Base-by-base conservation (phyloP, 2,329 filamentous ascomycete species). In the Zelopaecilomyces penicillatus region DNA sequence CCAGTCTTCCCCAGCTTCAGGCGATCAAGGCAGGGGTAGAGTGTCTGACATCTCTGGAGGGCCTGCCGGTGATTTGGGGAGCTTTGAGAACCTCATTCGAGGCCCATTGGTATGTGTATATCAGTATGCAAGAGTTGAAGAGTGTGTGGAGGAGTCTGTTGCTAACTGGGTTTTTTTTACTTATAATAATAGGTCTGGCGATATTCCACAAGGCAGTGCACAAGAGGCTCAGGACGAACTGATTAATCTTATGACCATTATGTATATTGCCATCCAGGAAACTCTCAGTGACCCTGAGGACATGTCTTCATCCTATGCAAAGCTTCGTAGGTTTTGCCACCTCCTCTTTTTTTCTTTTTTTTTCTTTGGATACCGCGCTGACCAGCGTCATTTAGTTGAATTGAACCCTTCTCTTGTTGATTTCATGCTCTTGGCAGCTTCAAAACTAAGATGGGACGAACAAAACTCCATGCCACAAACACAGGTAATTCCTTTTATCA, bases 401-500 rank as follows among this genome's bases (percentile, higher is more conserved):
- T 64, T 87, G 41, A 70, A 80, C 27, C 87, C 87, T 1, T 77
- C 77, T 43, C 64, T 95, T 39, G 73, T 90, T 12, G 75, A 85
- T 39, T 83, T 83, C 45, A 74, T 95, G 61, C 76, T 90, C 30
- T 78, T 83, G 39, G 75, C 79, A 19, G 79, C 80, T 30, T 78
- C 82, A 4, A 82, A 78, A 54, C 65, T 87, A 45, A 76, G 85
- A 43, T 90, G 85, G 83, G 83, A 87, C 59, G 85, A 75, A 67
- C 78, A 77, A 56, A 80, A 66, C 11, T 56, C 66, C 50, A 72
- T 74, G 60, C 83, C 72, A 44, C 76, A 85, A 47, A 79, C 79
- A 52, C 74, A 84, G 73, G 69, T 85, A 71, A 28, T 30, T 65
- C 52, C 60, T 50, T 12, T 30, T 4, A 19, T 19, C 19, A 19